Base-by-base conservation (phyloP, 1,139 yeast genomes). In the Yamadazyma jaroonii region DNA sequence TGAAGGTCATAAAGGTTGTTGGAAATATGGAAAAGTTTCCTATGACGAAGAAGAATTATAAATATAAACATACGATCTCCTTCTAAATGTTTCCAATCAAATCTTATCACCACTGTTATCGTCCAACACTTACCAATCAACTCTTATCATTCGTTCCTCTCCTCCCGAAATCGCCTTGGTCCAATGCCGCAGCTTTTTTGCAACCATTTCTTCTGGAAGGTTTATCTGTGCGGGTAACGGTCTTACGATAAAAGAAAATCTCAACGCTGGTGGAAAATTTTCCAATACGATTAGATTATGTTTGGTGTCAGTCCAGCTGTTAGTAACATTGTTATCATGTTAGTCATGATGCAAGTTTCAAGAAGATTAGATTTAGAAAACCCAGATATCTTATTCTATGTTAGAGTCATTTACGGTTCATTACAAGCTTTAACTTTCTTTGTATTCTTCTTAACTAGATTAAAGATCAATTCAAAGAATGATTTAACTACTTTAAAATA, bases 301-400 rank as follows among this genome's bases (percentile, higher is more conserved):
- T 48, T 48, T 34, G 52, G 52, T 36, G 79, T 86, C 85, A 87
- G 87, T 60, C 94, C 98, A 36, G 95, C 95, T 52, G 72, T 89
- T 49, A 68, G 89, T 51, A 90, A 92, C 70, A 70, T 92, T 56
- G 87, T 75, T 53, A 69, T 92, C 78, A 90, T 90, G 96, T 84
- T 92, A 61, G 84, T 83, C 74, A 86, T 89, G 89, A 92, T 90
- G 97, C 97, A 92, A 68, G 84, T 89, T 47, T 80, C 97, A 49
- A 88, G 89, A 67, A 80, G 79, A 61, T 74, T 92, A 48, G 95
- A 92, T 63, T 82, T 90, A 68, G 97, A 90, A 62, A 79, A 92
- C 65, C 92, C 95, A 37, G 66, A 68, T 48, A 77, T 81, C 42
- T 72, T 90, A 43, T 68, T 84, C 59, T 85, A 81, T 61, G 90